Evolutionary conservation across 2,329 filamentous ascomycete species (phyloP), one percentile per base, ranked within the genome.

Genomic region (Fusarium ambrosium): DNA sequence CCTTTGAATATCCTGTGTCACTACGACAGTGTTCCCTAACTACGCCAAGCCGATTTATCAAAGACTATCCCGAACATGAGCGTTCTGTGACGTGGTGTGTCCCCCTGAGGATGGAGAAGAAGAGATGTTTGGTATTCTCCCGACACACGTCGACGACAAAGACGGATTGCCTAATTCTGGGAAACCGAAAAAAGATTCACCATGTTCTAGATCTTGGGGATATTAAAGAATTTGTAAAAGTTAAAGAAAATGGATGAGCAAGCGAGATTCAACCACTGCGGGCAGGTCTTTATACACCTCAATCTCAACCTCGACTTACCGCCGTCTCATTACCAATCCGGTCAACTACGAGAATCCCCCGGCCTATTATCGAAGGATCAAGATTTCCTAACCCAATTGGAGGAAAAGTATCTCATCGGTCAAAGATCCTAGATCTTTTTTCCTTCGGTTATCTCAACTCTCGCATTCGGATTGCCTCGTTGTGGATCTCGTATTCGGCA

Each of bases 381-480:
- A 32, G 7, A 53, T 20, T 32, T 14, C 18, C 48, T 53, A 53
- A 13, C 27, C 27, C 48, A 29, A 53, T 53, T 53, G 27, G 48
- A 53, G 48, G 48, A 32, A 53, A 53, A 53, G 48, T 20, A 53
- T 53, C 45, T 51, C 45, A 51, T 51, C 45, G 9, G 27, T 61
- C 39, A 53, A 53, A 39, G 62, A 29, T 14, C n/a, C 37, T 7
- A 39, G 62, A 29, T 18, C n/a, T 41, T 11, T 36, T 43, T 10
- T 34, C 58, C 22, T 58, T 36, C 20, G 48, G 29, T 24, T 66
- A 53, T 56, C 48, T 48, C 27, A 18, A 64, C n/a, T 37, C 18
- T 74, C 72, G 72, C 69, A 70, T 75, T 74, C 72, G 72, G 69
- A 10, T 75, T 34, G 13, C 10, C 10, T 4, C n/a, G 4, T 53